Conservation (phyloP, 2,329 filamentous ascomycete species). For the Dactylellina parvicollis region DNA sequence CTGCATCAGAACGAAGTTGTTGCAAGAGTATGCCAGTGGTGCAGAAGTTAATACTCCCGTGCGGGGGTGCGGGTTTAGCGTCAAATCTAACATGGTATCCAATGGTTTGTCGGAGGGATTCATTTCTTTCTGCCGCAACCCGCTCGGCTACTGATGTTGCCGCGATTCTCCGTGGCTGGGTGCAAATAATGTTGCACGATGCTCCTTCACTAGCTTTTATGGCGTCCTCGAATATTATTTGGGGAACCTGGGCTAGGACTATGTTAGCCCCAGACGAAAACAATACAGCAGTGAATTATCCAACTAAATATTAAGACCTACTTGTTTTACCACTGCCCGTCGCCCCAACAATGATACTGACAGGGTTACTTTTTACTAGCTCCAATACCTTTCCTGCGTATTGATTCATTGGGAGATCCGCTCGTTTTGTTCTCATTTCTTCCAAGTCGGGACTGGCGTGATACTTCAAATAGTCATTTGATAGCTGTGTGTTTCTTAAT, state of each 20-base stretch:
- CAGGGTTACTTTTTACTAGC: conserved; percentile 61
- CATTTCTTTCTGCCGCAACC: conserved; percentile 64
- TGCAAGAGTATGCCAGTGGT: conserved; percentile 66
- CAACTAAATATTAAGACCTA: conserved; percentile 48
- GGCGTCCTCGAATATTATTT: conserved; percentile 66
- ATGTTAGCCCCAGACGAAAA: background rate
- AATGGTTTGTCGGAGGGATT: conserved; percentile 62
- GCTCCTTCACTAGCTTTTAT: conserved; percentile 62
- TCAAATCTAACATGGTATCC: conserved; percentile 65
- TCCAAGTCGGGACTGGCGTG: conserved; percentile 55
- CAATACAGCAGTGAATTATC: conserved; percentile 34
- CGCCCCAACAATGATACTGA: conserved; percentile 64
- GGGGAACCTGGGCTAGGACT: conserved; percentile 65
- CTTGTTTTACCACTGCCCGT: conserved; percentile 64
- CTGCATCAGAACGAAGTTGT: conserved; percentile 62
- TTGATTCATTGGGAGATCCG: conserved; percentile 62
- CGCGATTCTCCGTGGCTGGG: conserved; percentile 65
- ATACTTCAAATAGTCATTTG: conserved; percentile 56
- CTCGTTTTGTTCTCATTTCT: conserved; percentile 59
- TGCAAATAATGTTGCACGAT: conserved; percentile 65
- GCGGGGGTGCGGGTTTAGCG: conserved; percentile 58
- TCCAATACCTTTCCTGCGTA: conserved; percentile 60
- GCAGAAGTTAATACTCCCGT: conserved; percentile 65
- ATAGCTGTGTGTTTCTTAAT: conserved; percentile 54
- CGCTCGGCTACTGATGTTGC: conserved; percentile 64